phyloP scores from a whole-genome alignment of 257 asterid species.

The Scutellaria minor region DNA sequence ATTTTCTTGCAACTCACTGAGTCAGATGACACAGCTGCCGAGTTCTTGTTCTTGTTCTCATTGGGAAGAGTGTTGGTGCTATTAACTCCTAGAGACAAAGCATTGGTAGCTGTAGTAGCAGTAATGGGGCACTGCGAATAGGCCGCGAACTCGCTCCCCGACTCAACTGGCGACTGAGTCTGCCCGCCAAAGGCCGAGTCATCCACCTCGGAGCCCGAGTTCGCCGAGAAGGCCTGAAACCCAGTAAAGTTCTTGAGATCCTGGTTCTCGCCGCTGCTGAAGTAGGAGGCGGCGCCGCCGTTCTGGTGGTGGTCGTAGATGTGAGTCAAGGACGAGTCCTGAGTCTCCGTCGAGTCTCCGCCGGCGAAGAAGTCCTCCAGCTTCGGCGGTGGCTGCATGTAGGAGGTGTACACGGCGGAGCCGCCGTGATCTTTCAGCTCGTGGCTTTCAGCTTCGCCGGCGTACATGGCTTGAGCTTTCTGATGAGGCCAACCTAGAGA shows the following conservation, averaged over 20 bases:
- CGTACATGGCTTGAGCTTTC: constrained; percentile 52
- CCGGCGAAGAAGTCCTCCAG: constrained; percentile 86
- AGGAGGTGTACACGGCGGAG: constrained; percentile 44
- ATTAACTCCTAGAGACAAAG: constrained; percentile 58
- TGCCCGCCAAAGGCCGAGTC: constrained; percentile 69
- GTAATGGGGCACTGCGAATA: constrained; percentile 49
- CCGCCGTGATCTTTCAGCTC: constrained; percentile 35
- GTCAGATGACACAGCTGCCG: constrained; percentile 56
- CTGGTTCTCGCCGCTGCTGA: constrained; percentile 49
- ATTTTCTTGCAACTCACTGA: constrained; percentile 62
- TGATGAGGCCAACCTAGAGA: constrained; percentile 60
- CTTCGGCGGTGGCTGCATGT: constrained; percentile 79
- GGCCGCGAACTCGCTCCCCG: constrained; percentile 59
- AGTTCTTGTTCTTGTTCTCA: constrained; percentile 38
- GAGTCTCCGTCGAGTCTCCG: constrained; percentile 74
- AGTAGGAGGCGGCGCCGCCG: constrained; percentile 45
- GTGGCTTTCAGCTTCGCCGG: constrained; percentile 37
- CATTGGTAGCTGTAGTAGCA: constrained; percentile 32
- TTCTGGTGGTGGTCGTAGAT: constrained; percentile 57
- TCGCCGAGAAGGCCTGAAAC: constrained; percentile 69
- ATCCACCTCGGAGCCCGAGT: constrained; percentile 88
- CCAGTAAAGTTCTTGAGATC: constrained; percentile 64
- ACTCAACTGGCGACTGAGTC: constrained; percentile 65
- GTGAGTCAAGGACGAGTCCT: constrained; percentile 77
- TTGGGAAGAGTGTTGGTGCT: constrained; percentile 19